Percentiles rank a stretch among this genome's conserved stretches.
These are phyloP conservation scores for Tuber melanosporum DNA, from an alignment of 495 filamentous ascomycete genomes.

Conservation along the genomic window DNA sequence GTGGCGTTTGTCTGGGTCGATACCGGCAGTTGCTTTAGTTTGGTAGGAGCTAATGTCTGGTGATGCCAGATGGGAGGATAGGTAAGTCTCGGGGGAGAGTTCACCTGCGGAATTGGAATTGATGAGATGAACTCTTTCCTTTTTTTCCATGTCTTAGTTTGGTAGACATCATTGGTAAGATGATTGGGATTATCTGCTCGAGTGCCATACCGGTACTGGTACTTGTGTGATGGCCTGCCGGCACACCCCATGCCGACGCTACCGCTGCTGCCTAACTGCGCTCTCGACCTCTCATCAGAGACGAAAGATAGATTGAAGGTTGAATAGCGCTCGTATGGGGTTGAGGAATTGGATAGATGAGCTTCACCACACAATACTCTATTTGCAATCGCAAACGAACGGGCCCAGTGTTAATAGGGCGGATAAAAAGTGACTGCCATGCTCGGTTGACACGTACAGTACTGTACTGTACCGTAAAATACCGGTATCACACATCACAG, in stretches of 20 bases:
- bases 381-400: neutral
- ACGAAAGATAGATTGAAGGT: neutral
- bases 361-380: neutral
- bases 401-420: neutral
- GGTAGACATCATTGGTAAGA: neutral
- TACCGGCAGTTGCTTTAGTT: neutral
- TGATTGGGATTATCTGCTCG: neutral
- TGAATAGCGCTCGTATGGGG: neutral
- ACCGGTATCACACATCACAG: neutral
- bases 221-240: neutral
- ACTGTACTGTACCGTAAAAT: too few relatives aligned
- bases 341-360: neutral
- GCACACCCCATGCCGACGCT: neutral
- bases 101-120: neutral
- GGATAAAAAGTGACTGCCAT: neutral
- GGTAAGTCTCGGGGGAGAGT: neutral
- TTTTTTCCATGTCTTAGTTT: neutral
- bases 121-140: neutral
- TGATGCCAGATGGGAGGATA: neutral
- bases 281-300: neutral
- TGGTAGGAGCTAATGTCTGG: neutral
- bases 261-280: neutral
- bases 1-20: neutral
- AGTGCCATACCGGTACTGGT: neutral
- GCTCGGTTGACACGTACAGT: neutral